Base-by-base conservation (phyloP, 192 early-diverging fungal genomes). In the Dispira parvispora region DNA sequence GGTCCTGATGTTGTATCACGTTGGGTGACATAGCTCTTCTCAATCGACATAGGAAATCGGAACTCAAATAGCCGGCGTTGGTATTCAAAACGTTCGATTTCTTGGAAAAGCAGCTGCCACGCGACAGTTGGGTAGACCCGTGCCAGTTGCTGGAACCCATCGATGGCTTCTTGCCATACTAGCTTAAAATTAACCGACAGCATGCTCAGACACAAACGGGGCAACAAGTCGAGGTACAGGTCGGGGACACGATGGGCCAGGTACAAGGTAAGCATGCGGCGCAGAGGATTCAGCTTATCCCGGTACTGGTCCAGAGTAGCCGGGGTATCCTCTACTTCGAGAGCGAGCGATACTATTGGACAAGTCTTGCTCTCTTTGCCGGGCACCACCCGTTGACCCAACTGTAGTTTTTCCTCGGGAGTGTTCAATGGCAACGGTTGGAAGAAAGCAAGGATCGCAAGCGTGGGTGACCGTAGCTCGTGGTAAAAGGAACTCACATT, bases 121-220 rank as follows among this genome's bases (percentile, higher is more conserved):
- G 84, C 81, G 43, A 79, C 66, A 4, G 76, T 71, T 5, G 75
- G 69, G 52, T 83, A 62, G 20, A 75, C 61, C 20, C 70, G 70
- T 1, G 85, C 73, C 23, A 84, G 68, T 28, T 73, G 71, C 9
- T 70, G 69, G 49, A 91, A 66, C 32, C 79, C 68, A 46, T 75
- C 76, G 18, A 75, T 82, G 14, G 79, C 83, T 63, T 93, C 88
- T 11, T 84, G 67, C 90, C 91, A 95, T 18, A 96, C 64, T 8
- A 87, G 82, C 28, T 80, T 82, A 53, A 97, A 88, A 67, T 91
- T 90, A 45, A 88, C 79, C 13, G 84, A 84, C 43, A 92, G 77
- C 45, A 88, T 72, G 18, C 81, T 81, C 57, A 95, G 70, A 62
- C 82, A 68, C 32, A 84, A 75, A 46, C 80, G 80, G 57, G 84